Conservation (phyloP, 768 basidiomycete genomes). For the Russula olivacea region DNA sequence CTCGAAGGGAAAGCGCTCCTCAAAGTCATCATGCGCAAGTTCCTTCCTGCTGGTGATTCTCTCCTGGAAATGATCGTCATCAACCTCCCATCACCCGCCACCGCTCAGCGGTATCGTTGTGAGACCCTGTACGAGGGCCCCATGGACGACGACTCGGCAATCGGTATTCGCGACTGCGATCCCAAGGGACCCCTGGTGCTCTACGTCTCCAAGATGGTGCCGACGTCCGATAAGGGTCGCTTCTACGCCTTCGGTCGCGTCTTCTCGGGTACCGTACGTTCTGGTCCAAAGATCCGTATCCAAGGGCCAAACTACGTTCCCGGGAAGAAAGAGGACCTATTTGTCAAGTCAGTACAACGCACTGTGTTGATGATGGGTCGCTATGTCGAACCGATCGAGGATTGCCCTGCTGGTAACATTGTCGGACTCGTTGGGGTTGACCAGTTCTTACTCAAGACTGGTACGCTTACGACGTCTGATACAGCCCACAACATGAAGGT, state of each 20-base stretch:
- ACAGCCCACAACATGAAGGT: conserved; percentile 99
- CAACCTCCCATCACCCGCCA: conserved; percentile 94
- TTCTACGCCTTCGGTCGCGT: conserved; percentile 99
- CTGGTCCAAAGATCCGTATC: conserved; percentile 98
- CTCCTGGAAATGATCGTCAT: conserved; percentile 99
- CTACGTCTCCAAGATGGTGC: conserved; percentile 99
- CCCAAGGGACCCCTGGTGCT: conserved; percentile 93
- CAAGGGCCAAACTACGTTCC: conserved; percentile 99
- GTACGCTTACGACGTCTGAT: conserved; percentile 95
- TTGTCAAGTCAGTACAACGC: conserved; percentile 96
- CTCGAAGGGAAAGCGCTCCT: conserved; percentile 93
- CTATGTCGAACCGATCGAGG: conserved; percentile 96
- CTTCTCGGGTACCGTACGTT: conserved; percentile 95
- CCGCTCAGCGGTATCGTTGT: conserved; percentile 97
- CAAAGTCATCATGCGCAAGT: conserved; percentile 98
- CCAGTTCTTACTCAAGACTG: conserved; percentile 99
- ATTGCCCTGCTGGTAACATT: conserved; percentile 98
- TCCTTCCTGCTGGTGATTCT: conserved; percentile 97
- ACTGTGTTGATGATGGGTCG: conserved; percentile 99
- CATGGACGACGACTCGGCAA: conserved; percentile 99
- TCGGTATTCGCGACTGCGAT: conserved; percentile 97
- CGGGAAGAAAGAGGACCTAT: conserved; percentile 97
- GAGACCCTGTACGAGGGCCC: conserved; percentile 99
- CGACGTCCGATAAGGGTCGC: conserved; percentile 98
- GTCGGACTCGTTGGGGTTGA: conserved; percentile 99